These are phyloP conservation scores for Triadica sebifera DNA, from an alignment of 345 rosid species.

Conservation along the genomic window DNA sequence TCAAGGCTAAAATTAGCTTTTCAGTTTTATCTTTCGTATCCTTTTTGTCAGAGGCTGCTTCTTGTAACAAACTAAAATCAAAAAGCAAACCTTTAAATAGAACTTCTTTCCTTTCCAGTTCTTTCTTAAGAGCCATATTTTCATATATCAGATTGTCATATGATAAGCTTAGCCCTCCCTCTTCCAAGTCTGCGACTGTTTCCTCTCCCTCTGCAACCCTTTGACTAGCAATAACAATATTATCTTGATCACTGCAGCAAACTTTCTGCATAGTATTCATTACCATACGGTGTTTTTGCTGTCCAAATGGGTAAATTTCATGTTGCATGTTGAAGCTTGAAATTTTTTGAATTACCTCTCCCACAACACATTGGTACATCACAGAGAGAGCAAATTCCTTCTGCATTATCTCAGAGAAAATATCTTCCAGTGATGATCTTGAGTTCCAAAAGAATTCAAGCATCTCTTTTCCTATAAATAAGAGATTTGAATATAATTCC, in stretches of 20 bases:
- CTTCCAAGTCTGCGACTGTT: conserved; percentile 29
- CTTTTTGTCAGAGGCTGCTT: conserved; percentile 67
- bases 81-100: conserved; percentile 80
- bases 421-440: conserved; percentile 54
- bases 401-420: conserved; percentile 51
- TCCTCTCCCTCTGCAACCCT: conserved; percentile 26
- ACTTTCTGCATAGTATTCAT: conserved; percentile 14
- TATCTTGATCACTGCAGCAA: conserved; percentile 20
- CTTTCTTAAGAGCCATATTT: conserved; percentile 57
- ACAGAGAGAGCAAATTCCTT: conserved; percentile 51
- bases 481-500: conserved; percentile 43
- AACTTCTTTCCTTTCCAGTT: conserved; percentile 73
- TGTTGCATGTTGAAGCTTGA: conserved; percentile 29
- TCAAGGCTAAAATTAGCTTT: conserved; percentile 45
- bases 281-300: conserved; percentile 23
- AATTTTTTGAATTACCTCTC: conserved; percentile 35
- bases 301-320: conserved; percentile 18
- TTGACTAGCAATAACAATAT: conserved; percentile 16
- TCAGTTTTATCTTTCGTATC: conserved; percentile 73
- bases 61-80: conserved; percentile 86
- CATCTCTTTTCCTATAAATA: conserved; percentile 49
- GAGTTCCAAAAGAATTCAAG: conserved; percentile 37
- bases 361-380: conserved; percentile 48
- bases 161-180: conserved; percentile 28
- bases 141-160: conserved; percentile 38